Conservation (phyloP, 345 rosid genomes). For the Chamaenerion angustifolium region DNA sequence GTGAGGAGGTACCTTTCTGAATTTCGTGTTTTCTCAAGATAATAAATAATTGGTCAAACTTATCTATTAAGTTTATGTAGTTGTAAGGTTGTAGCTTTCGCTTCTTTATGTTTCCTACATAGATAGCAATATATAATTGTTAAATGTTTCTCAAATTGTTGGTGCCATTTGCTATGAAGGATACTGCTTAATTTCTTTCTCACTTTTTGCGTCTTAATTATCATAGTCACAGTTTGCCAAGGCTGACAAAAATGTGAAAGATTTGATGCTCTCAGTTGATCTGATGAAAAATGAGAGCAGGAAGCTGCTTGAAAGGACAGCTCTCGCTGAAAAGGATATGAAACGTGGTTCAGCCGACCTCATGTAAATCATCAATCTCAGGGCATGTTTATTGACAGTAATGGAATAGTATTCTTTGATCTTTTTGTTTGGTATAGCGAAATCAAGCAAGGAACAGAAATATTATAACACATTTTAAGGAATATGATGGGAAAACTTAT, state of each 20-base stretch:
- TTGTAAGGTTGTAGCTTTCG: no score
- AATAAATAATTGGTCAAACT: no score
- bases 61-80: no score
- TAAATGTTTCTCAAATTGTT: no score
- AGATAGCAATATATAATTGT: neutral
- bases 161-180: neutral
- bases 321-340: conserved; percentile 82
- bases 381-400: no score
- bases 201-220: conserved; percentile 10
- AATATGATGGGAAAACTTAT: no score
- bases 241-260: conserved; percentile 75
- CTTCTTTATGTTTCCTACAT: neutral
- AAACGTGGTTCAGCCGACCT: conserved; percentile 60
- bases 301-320: conserved; percentile 80
- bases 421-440: no score
- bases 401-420: no score
- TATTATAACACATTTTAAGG: no score
- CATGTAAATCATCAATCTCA: conserved; percentile 23
- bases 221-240: conserved; percentile 55
- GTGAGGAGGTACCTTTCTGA: conserved; percentile 64
- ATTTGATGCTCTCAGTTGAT: conserved; percentile 58
- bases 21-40: neutral
- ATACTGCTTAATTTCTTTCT: neutral
- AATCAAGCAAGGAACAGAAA: no score
- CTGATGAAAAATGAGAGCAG: conserved; percentile 74